phyloP scores from a whole-genome alignment of 805 yeast genomes.

The Ogataea chonburiensis region DNA sequence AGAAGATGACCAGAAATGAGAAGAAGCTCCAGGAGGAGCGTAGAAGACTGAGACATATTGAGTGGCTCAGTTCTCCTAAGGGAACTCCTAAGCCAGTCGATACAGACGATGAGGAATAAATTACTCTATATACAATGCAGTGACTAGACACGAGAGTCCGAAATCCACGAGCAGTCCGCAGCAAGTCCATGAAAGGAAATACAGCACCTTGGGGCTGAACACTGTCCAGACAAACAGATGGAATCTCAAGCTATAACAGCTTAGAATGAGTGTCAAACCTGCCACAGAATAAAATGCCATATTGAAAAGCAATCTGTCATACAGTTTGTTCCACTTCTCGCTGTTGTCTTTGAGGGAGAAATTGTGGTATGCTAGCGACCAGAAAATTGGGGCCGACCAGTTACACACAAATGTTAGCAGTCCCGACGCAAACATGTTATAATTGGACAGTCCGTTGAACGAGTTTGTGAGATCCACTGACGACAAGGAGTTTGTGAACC shows the following conservation, averaged over 20 bases:
- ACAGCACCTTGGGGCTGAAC: constrained; percentile 88
- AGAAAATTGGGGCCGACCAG: constrained; percentile 81
- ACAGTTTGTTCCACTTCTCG: constrained; percentile 36
- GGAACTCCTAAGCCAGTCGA: constrained; percentile 96
- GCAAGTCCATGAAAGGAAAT: constrained; percentile 72
- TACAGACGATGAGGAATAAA: constrained; percentile 84
- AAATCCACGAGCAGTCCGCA: constrained; percentile 45
- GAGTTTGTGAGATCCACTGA: constrained; percentile 89
- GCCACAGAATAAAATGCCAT: constrained; percentile 58
- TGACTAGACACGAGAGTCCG: constrained; percentile 24
- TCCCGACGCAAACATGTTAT: constrained; percentile 71
- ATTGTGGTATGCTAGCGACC: constrained; percentile 53
- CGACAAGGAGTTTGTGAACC: constrained; percentile 89
- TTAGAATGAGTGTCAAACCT: constrained; percentile 55
- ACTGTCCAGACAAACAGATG: constrained; percentile 98
- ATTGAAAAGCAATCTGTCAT: constrained; percentile 36
- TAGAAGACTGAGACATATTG: constrained; percentile 89
- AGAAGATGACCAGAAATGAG: constrained; percentile 96
- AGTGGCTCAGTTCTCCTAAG: constrained; percentile 94
- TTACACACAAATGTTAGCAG: constrained; percentile 77
- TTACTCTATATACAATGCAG: constrained; percentile 18
- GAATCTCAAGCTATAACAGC: constrained; percentile 74
- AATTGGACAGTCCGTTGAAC: constrained; percentile 79
- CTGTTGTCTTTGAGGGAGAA: constrained; percentile 10
- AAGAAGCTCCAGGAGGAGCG: constrained; percentile 88